Base-by-base conservation (phyloP, 192 early-diverging fungal species). In the Gaertneriomyces sp. region DNA sequence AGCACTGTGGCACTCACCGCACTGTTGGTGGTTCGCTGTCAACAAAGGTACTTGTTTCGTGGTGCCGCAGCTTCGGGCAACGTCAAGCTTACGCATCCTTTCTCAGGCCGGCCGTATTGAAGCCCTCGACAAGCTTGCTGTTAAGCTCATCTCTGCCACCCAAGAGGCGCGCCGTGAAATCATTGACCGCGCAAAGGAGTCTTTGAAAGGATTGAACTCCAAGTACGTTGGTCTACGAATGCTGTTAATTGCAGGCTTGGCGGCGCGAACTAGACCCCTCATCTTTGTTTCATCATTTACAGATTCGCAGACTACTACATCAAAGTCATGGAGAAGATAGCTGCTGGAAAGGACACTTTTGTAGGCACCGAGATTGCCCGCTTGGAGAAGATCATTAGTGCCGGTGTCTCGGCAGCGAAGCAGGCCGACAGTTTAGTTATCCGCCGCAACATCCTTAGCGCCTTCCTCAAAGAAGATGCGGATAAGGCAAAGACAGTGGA, bases 321-420 rank as follows among this genome's bases (percentile, higher is more conserved):
- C 70, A 97, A 95, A 74, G 86, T 92, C 62, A 92, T 97, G 88
- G 86, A 93, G 75, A 96, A 96, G 80, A 82, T 89, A 58, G 58
- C 73, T 55, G 76, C 81, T 20, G 84, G 85, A 6, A 76, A 71
- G 19, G 81, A 80, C 0, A 87, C 83, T 58, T 98, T 90, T 79
- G 64, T 88, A 44, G 76, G 58, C 11, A 93, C 85, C 61, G 96
- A 98, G 78, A 79, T 85, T 50, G 83, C 85, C 42, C 87, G 96
- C 58, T 76, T 98, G 46, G 72, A 83, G 8, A 93, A 91, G 75
- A 87, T 98, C 55, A 64, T 90, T 45, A 80, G 76, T 58, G 76
- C 77, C 45, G 88, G 87, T 11, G 86, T 83, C 54, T 75, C 93
- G 25, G 83, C 85, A 58, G 61, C 72, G 6, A 79, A 77, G 63